Evolutionary conservation across 1,139 yeast species (phyloP).

Genomic region (Sugiyamaella japonica): DNA sequence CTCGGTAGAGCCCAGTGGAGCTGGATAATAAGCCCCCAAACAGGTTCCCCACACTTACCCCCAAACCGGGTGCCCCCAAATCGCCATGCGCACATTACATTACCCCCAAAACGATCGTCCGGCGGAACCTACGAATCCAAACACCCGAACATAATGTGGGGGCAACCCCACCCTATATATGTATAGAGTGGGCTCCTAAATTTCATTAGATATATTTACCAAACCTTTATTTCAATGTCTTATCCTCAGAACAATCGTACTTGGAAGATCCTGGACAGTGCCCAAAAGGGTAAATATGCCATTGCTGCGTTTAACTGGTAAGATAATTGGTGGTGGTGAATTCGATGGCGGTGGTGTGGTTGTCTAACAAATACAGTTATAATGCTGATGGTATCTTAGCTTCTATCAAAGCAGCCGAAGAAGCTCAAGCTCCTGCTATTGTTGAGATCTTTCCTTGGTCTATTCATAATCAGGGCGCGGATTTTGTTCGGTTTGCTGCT

Average conservation of each 20-base stretch:
- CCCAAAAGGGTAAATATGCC: conserved; percentile 32
- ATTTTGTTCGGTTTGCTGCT: conserved; percentile 30
- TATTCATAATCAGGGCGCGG: conserved; percentile 34
- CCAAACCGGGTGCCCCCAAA: not conserved
- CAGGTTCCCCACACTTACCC: not conserved
- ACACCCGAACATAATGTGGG: conserved; percentile 11
- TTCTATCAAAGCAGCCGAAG: conserved; percentile 34
- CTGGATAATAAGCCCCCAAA: no score
- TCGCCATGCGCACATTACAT: not conserved
- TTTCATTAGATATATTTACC: not conserved
- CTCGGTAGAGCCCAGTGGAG: no score
- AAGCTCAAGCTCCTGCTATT: conserved; percentile 33
- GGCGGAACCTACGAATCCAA: not conserved
- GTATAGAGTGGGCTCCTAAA: not conserved
- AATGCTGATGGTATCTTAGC: conserved; percentile 34
- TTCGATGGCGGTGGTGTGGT: not conserved
- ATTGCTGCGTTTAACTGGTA: conserved; percentile 33
- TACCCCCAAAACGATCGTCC: conserved; percentile 9
- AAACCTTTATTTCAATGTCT: conserved; percentile 8
- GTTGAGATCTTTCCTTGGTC: conserved; percentile 38
- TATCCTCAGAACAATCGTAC: conserved; percentile 30
- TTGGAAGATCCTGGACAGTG: conserved; percentile 30
- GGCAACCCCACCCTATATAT: not conserved
- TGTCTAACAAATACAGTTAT: conserved; percentile 22
- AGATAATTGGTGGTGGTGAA: conserved; percentile 1